phyloP scores from a whole-genome alignment of 306 rosid genomes.

The Macrotyloma uniflorum region DNA sequence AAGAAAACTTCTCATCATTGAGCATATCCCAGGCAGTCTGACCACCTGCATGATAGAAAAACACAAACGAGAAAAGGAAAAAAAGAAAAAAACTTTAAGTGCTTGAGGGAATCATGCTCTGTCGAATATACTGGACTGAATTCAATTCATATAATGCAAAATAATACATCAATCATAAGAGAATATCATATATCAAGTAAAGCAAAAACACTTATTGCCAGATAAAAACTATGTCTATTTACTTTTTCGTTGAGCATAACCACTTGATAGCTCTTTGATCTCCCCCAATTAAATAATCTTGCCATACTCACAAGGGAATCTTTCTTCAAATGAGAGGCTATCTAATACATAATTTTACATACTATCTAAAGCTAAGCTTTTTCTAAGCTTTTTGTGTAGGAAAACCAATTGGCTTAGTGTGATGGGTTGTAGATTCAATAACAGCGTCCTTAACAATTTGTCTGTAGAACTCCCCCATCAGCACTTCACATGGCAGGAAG shows the following conservation, averaged over 20 bases:
- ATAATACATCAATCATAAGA: conserved; percentile 5
- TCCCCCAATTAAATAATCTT: background rate
- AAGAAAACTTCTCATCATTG: conserved; percentile 67
- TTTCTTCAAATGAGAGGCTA: background rate
- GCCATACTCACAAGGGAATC: background rate
- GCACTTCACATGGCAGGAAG: background rate
- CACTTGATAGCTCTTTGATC: background rate
- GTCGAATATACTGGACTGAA: background rate
- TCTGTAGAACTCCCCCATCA: background rate
- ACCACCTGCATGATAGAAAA: conserved; percentile 55
- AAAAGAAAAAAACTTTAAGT: background rate
- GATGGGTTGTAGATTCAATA: background rate
- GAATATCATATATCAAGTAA: background rate
- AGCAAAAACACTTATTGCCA: background rate
- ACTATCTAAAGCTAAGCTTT: background rate
- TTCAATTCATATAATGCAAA: background rate
- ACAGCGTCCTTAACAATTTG: background rate
- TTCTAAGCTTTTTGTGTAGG: too few relatives aligned
- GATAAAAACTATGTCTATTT: conserved; percentile 1
- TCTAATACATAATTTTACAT: background rate
- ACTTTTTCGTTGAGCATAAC: background rate
- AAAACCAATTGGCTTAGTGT: background rate
- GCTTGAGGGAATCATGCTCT: background rate
- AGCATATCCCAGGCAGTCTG: conserved; percentile 95
- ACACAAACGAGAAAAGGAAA: background rate